Base-by-base conservation (phyloP, 1,139 yeast species). In the Scheffersomyces insectosa region DNA sequence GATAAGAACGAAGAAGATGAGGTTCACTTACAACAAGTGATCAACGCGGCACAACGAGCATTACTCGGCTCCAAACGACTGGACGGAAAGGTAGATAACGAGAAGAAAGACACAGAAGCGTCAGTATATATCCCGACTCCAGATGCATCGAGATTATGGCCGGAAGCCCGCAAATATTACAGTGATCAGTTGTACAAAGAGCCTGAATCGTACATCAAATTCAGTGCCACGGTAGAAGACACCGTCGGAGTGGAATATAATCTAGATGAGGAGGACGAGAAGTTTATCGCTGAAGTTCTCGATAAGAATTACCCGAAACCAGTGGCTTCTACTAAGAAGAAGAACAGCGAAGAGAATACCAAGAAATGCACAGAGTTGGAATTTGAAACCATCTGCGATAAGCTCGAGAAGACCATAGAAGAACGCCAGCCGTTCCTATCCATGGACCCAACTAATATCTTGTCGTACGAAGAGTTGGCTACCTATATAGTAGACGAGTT, bases 1-100 rank as follows among this genome's bases (percentile, higher is more conserved):
- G 99, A 93, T 62, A 93, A 95, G 63, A 90, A 89, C 55, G 99
- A 93, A 65, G 99, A 93, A 66, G 96, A 89, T 60, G 99, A 93
- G 66, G 96, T 88, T 41, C 99, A 93, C 78, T 76, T 93, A 51
- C 96, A 91, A 63, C 91, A 88, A 49, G 97, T 93, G 36, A 85
- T 87, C 49, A 81, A 82, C 62, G 90, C 93, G 3, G 83, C 89
- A 3, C 83, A 80, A 47, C 78, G 84, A 29, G 86, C 85, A 3
- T 73, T 82, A 37, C 56, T 74, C 33, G 68, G 70, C 10, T 61
- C 74, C 2, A 62, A 62, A 36, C 50, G 52, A 15, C 57, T 52
- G 13, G 50, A 40, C 20, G 49, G 42, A 38, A 31, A 47, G 36
- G 47, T 44, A 36, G 49, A 59, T 28, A 48, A 51, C 37, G 52